Conservation (phyloP, 495 filamentous ascomycete species). For the Neurospora sp. region DNA sequence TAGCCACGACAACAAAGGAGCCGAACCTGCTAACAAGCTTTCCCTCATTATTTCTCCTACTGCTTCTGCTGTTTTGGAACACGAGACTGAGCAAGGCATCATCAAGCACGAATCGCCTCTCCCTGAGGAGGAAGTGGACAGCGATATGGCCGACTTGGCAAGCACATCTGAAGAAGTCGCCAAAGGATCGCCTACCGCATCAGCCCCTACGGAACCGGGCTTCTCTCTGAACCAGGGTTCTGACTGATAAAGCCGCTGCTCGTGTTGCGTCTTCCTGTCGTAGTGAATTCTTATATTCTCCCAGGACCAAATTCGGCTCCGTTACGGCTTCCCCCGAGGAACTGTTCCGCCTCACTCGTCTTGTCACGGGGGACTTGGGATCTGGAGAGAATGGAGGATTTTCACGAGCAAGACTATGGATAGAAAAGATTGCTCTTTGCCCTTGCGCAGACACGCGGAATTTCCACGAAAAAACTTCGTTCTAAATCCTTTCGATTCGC, state of each 20-base stretch:
- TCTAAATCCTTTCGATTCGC: background rate
- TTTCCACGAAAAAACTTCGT: background rate
- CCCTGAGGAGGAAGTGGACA: background rate
- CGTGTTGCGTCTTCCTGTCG: background rate
- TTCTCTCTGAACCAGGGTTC: background rate
- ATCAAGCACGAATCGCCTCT: background rate
- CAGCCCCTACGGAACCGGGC: background rate
- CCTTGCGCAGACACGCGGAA: background rate
- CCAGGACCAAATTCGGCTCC: background rate
- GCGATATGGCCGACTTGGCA: background rate
- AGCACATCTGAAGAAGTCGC: background rate
- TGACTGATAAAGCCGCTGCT: background rate
- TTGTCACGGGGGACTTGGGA: background rate
- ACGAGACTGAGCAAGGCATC: background rate
- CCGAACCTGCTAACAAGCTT: background rate
- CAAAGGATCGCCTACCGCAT: background rate
- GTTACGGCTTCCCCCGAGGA: background rate
- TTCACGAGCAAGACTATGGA: background rate
- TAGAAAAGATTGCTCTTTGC: background rate
- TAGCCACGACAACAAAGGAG: background rate
- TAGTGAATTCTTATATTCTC: no score
- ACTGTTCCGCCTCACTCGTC: background rate
- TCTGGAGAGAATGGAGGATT: background rate
- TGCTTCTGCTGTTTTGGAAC: background rate
- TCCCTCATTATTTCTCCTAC: background rate